Base-by-base conservation (phyloP, 2,329 filamentous ascomycete genomes). In the Sporothrix inflata region DNA sequence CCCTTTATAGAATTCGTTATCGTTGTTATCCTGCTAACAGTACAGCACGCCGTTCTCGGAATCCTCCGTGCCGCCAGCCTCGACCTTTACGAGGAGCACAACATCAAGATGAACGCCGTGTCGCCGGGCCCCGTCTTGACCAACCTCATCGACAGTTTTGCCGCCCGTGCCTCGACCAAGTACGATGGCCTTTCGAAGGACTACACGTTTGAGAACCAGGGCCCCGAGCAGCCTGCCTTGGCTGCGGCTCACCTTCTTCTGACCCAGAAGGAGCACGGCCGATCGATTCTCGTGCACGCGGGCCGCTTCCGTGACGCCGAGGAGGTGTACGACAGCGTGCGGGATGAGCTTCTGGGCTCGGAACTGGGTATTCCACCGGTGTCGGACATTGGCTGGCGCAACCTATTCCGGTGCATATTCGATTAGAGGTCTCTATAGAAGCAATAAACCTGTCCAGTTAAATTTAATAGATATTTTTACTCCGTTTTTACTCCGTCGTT, bases 41-140 rank as follows among this genome's bases (percentile, higher is more conserved):
- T 21, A 51, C 49, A 51, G 38, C 60, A 65, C 19, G 60, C 34
- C 8, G 60, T 65, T 2, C 30, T 65, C 2, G 60, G 60, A 3
- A 65, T 65, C 24, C n/a, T 65, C 19, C 34, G 60, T 12, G 60
- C 60, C 4, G 34, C 60, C 9, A 42, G 40, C 9, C 60, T 65
- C 11, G 60, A 65, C 9, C 38, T 65, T 1, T 65, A 14, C n/a
- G 60, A 65, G 7, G 60, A 65, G 60, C 45, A 65, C 60, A 65
- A 65, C 34, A 65, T 65, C 60, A 65, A 65, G 60, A 65, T 65
- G 60, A 65, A 65, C 38, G 60, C 34, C n/a, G 60, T 65, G 4
- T 42, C 60, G 60, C 60, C 60, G 16, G 60, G 60, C 60, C 60
- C 60, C 1, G 60, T 65, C 34, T 38, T 65, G 60, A 65, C 60